A percentile compares a stretch with the other conserved stretches of the same genome.
phyloP scores from a whole-genome alignment of 208 protist species.

The Wallacemonas rigidus region DNA sequence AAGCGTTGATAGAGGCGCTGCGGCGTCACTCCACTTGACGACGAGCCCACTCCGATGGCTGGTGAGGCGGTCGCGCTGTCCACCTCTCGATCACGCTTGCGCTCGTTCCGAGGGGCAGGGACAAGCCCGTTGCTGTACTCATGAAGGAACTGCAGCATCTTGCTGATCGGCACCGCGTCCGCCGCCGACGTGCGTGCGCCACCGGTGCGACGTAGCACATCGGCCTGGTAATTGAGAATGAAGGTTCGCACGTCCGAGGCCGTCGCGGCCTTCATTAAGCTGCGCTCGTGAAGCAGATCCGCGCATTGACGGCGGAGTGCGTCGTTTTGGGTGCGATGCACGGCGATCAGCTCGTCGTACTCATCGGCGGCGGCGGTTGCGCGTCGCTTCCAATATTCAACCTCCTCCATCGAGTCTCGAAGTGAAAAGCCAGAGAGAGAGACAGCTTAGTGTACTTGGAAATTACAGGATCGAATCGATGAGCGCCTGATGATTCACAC shows the following conservation, averaged over 20 bases:
- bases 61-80: not conserved
- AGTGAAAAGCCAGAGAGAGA: not conserved
- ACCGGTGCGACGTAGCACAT: slow-evolving; percentile 20
- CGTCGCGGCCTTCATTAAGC: slow-evolving; percentile 62
- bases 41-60: not conserved
- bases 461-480: no score
- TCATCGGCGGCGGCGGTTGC: slow-evolving; percentile 45
- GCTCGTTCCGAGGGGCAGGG: slow-evolving; percentile 41
- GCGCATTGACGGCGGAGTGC: slow-evolving; percentile 58
- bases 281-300: slow-evolving; percentile 69
- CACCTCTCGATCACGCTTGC: slow-evolving; percentile 63
- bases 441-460: not conserved
- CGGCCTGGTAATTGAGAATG: slow-evolving; percentile 59
- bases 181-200: not conserved
- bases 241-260: slow-evolving; percentile 73
- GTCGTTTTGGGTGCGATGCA: slow-evolving; percentile 73
- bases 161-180: slow-evolving; percentile 49
- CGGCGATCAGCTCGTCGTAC: slow-evolving; percentile 54
- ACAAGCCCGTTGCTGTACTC: slow-evolving; percentile 82
- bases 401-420: slow-evolving; percentile 38
- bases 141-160: slow-evolving; percentile 66
- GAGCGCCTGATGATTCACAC: no score
- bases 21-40: slow-evolving; percentile 22
- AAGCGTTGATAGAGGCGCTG: slow-evolving; percentile 69
- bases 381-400: slow-evolving; percentile 63